Evolutionary conservation across 108 stramenopile species (phyloP).

Genomic region (Pelagomonas calceolata): DNA sequence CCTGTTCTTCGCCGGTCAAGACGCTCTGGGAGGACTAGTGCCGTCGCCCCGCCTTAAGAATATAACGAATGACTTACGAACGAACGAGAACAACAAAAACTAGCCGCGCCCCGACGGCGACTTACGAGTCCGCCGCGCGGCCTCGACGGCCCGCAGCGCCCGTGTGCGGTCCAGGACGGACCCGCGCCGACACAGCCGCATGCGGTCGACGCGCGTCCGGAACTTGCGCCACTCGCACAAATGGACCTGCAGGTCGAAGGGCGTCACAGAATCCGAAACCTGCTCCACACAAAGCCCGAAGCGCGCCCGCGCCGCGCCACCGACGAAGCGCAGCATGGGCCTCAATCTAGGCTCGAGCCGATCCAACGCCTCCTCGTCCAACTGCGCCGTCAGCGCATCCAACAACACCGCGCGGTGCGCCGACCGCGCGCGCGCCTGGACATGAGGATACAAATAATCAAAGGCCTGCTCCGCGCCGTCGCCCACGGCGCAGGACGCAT

Average conservation of each 20-base stretch:
- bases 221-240: neutral
- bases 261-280: neutral
- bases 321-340: neutral
- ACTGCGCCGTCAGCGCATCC: neutral
- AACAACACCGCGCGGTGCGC: neutral
- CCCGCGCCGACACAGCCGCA: neutral
- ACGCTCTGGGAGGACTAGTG: slow-evolving; percentile 6
- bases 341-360: neutral
- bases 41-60: no score
- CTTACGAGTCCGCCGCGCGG: no score
- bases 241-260: neutral
- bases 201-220: neutral
- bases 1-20: neutral
- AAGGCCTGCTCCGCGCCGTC: neutral
- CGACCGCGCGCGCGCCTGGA: neutral
- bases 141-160: no score
- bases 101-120: no score
- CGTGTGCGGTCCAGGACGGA: neutral
- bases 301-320: neutral
- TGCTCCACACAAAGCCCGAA: neutral
- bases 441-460: neutral
- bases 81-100: no score
- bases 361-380: neutral
- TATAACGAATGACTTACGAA: no score
- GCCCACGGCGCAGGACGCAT: neutral